Evolutionary conservation across 2,329 filamentous ascomycete species (phyloP).

Genomic region (Calonectria ilicicola): DNA sequence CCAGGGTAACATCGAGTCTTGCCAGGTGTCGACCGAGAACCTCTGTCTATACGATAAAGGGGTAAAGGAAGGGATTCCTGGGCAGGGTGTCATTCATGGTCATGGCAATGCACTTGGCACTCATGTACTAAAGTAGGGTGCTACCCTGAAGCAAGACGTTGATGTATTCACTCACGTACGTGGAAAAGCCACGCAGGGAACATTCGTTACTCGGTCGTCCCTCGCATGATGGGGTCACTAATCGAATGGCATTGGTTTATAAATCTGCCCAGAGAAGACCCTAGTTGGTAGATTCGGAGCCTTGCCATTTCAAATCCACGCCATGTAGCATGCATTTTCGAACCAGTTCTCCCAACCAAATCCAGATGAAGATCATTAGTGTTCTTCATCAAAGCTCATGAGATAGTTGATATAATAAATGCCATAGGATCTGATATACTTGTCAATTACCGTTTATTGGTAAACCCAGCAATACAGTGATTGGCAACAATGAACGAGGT

Average conservation of each 20-base stretch:
- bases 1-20: background rate
- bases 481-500: background rate
- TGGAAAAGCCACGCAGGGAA: background rate
- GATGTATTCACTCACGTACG: background rate
- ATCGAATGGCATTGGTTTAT: background rate
- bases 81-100: background rate
- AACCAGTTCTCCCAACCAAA: background rate
- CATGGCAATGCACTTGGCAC: no score
- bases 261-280: background rate
- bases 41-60: background rate
- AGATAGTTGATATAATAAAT: background rate
- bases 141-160: conserved; percentile 24
- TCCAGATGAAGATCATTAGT: no score
- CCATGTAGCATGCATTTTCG: background rate
- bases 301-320: background rate
- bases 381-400: no score
- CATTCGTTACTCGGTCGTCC: conserved; percentile 15
- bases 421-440: no score
- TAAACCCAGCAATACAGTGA: background rate
- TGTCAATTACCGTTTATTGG: background rate
- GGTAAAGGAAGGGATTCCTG: background rate
- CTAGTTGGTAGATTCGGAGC: background rate
- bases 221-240: conserved; percentile 15
- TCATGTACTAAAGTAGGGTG: background rate
- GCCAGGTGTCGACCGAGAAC: background rate